These are phyloP conservation scores for Ammopiptanthus mongolicus DNA, from an alignment of 306 rosid species.

Conservation along the genomic window DNA sequence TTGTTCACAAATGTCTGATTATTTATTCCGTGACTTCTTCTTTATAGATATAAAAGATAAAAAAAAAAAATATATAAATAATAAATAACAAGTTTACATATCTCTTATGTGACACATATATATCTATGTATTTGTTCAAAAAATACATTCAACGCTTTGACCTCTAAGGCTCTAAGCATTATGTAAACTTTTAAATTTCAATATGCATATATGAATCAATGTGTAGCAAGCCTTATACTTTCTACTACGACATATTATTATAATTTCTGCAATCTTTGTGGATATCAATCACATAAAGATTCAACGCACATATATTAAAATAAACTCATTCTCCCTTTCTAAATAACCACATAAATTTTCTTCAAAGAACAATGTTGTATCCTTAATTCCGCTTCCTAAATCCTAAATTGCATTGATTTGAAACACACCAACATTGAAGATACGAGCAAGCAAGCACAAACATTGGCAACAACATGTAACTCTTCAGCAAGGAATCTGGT, in stretches of 20 bases:
- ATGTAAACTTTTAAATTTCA: too few relatives aligned
- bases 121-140: not conserved
- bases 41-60: too few relatives aligned
- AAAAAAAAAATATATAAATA: too few relatives aligned
- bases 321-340: not conserved
- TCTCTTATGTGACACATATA: too few relatives aligned
- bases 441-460: not conserved
- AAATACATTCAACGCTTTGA: too few relatives aligned
- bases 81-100: too few relatives aligned
- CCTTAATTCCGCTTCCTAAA: not conserved
- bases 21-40: too few relatives aligned
- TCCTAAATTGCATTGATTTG: constrained; percentile 7
- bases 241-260: not conserved
- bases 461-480: not conserved
- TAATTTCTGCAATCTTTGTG: not conserved
- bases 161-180: not conserved
- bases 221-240: not conserved
- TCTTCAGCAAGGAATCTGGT: not conserved
- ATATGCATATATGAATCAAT: not conserved
- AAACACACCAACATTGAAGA: not conserved
- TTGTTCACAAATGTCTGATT: too few relatives aligned
- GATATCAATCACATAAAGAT: not conserved
- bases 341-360: not conserved
- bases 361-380: not conserved
- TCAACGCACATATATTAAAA: not conserved